phyloP scores from a whole-genome alignment of 177 flowering plant genomes.

The Tripterygium wilfordii region DNA sequence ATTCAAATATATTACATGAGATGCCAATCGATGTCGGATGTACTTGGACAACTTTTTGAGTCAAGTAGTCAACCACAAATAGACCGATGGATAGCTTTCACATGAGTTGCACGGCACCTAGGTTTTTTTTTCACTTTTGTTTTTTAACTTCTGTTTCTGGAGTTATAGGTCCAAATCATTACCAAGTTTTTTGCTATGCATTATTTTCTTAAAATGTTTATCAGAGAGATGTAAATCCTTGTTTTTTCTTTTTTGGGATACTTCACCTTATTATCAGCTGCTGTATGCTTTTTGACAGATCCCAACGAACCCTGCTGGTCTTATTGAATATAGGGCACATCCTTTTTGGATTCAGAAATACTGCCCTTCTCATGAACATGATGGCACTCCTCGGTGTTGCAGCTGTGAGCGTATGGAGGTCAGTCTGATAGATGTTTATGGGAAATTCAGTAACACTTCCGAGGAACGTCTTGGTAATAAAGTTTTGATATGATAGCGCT shows the following conservation, averaged over 20 bases:
- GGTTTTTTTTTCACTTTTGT: no score
- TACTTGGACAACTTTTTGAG: no score
- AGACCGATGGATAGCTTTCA: no score
- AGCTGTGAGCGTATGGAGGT: constrained; percentile 99
- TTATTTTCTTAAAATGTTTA: neutral
- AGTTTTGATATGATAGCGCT: no score
- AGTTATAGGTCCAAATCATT: neutral
- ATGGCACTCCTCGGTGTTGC: constrained; percentile 93
- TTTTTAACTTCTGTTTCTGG: no score
- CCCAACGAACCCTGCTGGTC: constrained; percentile 88
- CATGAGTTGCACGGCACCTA: no score
- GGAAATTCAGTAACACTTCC: neutral
- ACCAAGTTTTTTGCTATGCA: neutral
- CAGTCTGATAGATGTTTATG: constrained; percentile 9
- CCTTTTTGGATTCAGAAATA: constrained; percentile 95
- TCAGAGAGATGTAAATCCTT: constrained; percentile 1
- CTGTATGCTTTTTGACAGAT: constrained; percentile 46
- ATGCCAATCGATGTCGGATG: no score
- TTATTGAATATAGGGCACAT: constrained; percentile 93
- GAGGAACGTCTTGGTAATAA: neutral
- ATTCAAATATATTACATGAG: no score
- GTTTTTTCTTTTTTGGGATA: no score
- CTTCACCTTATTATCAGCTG: neutral
- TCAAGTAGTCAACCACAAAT: no score
- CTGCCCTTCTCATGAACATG: constrained; percentile 92